Base-by-base conservation (phyloP, 371 early-diverging fungal genomes). In the Mucor circinelloides region DNA sequence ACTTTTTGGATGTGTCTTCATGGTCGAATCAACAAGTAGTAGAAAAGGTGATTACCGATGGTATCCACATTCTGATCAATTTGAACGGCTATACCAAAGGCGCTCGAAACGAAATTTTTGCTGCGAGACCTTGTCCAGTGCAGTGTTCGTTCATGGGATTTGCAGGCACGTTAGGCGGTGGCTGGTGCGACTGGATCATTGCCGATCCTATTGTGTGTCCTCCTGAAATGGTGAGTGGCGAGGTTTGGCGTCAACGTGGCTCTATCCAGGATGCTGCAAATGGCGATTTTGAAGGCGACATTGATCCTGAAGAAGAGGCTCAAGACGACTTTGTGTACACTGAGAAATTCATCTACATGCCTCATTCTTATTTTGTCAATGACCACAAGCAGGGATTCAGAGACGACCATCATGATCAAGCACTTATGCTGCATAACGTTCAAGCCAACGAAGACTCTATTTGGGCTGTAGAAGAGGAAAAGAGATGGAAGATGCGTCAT, bases 41-140 rank as follows among this genome's bases (percentile, higher is more conserved):
- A 10, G 91, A 93, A 61, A 87, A 83, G 17, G 85, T 96, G 44
- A 71, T 83, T 3, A 73, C 68, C 3, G 96, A 97, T 66, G 87
- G 90, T 23, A 93, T 96, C 62, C 96, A 97, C 72, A 84, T 97
- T 5, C 79, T 97, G 28, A 85, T 93, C 64, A 95, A 97, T 64
- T 76, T 97, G 63, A 96, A 96, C 73, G 97, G 97, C 3, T 96
- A 96, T 74, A 97, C 96, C 19, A 95, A 95, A 67, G 96, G 96
- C 6, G 96, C 95, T 12, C 87, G 94, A 9, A 96, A 95, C 76
- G 95, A 96, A 75, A 89, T 97, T 12, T 96, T 96, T 87, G 96
- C 96, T 0, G 95, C 95, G 3, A 84, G 96, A 9, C 93, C 95
- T 2, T 88, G 93, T 42, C 96, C 95, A 0, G 90, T 96, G 13